phyloP scores from a whole-genome alignment of 2,329 filamentous ascomycete genomes.

The Zymoseptoria crescenta region DNA sequence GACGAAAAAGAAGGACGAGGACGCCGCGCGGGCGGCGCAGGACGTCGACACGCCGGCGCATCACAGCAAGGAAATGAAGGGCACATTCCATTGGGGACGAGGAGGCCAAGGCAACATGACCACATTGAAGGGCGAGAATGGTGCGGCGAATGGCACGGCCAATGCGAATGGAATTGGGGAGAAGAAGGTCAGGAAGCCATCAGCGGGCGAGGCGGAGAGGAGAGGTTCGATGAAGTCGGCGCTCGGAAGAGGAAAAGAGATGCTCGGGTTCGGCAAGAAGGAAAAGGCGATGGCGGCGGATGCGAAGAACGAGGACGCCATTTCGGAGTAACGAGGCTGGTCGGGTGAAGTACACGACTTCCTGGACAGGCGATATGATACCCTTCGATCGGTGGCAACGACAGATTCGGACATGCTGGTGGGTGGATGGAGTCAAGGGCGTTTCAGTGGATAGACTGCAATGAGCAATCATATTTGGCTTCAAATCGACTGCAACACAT shows the following conservation, averaged over 20 bases:
- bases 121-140: conserved; percentile 39
- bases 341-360: not conserved
- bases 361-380: not conserved
- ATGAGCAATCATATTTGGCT: not conserved
- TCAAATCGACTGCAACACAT: not conserved
- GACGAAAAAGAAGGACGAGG: conserved; percentile 55
- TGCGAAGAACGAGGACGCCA: conserved; percentile 10
- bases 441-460: not conserved
- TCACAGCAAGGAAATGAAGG: conserved; percentile 48
- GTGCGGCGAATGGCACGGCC: conserved; percentile 26
- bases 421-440: not conserved
- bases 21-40: conserved; percentile 68
- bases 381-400: not conserved
- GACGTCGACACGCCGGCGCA: conserved; percentile 58
- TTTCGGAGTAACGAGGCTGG: conserved; percentile 7
- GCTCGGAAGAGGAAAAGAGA: conserved; percentile 48
- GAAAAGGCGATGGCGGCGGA: conserved; percentile 4
- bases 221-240: conserved; percentile 33
- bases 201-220: conserved; percentile 10
- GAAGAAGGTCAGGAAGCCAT: conserved; percentile 10
- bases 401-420: not conserved
- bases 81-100: conserved; percentile 59
- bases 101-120: conserved; percentile 66
- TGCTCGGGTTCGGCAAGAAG: conserved; percentile 39
- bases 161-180: conserved; percentile 21